Conservation (phyloP, 225 moss, liverwort and hornwort species). For the Physcomitrellopsis africana region DNA sequence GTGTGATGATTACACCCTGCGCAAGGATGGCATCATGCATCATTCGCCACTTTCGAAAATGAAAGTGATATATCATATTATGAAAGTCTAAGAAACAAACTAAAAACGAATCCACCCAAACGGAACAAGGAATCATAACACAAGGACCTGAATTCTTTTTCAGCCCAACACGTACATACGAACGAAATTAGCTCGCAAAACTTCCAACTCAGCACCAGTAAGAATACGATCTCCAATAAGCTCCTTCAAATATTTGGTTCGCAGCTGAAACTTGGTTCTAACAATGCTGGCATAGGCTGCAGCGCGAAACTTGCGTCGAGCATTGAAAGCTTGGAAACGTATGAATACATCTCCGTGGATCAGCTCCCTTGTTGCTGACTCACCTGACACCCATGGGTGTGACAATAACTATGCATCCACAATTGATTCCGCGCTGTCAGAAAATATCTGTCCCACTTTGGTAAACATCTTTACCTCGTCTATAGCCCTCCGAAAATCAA, state of each 20-base stretch:
- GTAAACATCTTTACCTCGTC: constrained; percentile 18
- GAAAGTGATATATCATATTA: too few relatives aligned
- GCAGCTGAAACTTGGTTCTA: constrained; percentile 76
- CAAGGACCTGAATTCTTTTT: not conserved
- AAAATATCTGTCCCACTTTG: constrained; percentile 20
- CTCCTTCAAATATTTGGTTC: constrained; percentile 78
- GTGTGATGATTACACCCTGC: too few relatives aligned
- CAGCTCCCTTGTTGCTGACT: constrained; percentile 65
- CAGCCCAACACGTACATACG: constrained; percentile 49
- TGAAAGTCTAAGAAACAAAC: not conserved
- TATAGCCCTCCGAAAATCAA: not conserved
- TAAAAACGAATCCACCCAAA: too few relatives aligned
- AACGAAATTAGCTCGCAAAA: constrained; percentile 67
- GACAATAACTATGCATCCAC: constrained; percentile 67
- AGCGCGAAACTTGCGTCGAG: constrained; percentile 86
- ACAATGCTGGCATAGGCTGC: constrained; percentile 84
- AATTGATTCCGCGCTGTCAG: constrained; percentile 41
- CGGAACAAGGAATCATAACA: not conserved
- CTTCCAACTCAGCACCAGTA: constrained; percentile 58
- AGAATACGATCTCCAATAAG: constrained; percentile 65
- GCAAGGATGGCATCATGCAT: too few relatives aligned
- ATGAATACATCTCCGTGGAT: constrained; percentile 68
- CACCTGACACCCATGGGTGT: constrained; percentile 86
- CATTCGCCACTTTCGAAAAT: too few relatives aligned
- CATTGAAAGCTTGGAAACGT: constrained; percentile 75